Evolutionary conservation across 1,139 yeast genomes (phyloP).

Genomic region (Taphrina communis): DNA sequence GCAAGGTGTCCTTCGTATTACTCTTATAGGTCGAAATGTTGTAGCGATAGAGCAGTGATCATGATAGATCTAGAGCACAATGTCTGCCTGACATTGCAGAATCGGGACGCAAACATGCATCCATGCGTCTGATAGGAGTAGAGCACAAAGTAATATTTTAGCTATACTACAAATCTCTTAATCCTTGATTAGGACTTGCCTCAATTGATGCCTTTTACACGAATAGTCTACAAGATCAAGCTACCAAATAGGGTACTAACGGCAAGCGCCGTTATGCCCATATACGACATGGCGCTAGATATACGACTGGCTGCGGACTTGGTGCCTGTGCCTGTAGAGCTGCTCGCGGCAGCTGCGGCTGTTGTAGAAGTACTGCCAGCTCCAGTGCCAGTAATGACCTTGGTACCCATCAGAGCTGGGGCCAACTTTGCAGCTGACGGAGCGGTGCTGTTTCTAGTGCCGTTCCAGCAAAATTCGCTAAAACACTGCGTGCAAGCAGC

Average conservation of each 20-base stretch:
- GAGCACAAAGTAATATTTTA: too few relatives aligned
- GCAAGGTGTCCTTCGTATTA: too few relatives aligned
- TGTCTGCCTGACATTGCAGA: too few relatives aligned
- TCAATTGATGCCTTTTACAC: neutral
- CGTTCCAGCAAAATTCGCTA: constrained; percentile 81
- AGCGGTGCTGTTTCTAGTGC: constrained; percentile 48
- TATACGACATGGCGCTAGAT: neutral
- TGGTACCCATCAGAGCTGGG: constrained; percentile 31
- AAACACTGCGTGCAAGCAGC: constrained; percentile 78
- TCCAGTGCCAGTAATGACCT: constrained; percentile 24
- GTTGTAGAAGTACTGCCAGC: constrained; percentile 2
- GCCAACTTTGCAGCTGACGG: constrained; percentile 23
- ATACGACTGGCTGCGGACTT: constrained; percentile 8
- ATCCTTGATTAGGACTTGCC: neutral
- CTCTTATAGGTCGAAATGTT: too few relatives aligned
- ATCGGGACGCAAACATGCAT: too few relatives aligned
- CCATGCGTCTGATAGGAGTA: too few relatives aligned
- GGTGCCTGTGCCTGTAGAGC: constrained; percentile 15
- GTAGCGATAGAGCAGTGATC: too few relatives aligned
- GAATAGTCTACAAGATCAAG: neutral
- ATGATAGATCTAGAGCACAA: too few relatives aligned
- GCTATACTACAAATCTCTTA: too few relatives aligned
- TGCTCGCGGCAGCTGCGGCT: constrained; percentile 2
- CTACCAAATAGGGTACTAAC: neutral
- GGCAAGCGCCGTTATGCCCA: neutral